Evolutionary conservation across 225 moss, liverwort and hornwort genomes (phyloP), one percentile per base, ranked within the genome.

Genomic region (Sphagnum contortum): DNA sequence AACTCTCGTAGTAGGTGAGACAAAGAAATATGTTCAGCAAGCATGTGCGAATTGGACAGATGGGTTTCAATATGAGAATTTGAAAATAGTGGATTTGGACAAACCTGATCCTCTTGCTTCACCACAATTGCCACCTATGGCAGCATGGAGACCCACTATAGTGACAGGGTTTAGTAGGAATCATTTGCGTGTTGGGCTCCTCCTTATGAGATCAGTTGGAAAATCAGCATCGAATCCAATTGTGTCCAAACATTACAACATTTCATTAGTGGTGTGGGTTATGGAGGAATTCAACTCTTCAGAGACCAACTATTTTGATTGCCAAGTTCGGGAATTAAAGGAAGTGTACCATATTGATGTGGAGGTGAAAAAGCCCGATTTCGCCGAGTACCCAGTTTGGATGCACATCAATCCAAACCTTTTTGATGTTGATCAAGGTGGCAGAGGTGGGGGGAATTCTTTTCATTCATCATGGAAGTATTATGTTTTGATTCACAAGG

Each of bases 91-190:
- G 4, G 76, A 85, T 65, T 64, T 85, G 44, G 85, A 85, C 3
- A 29, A 29, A 29, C 62, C 71, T 2, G 74, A 60, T 2, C 75
- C 82, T 68, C 62, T 29, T 60, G 70, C 76, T 0, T 68, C 77
- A 52, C 62, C 69, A 62, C 57, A 71, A 12, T 29, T 29, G 29
- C 29, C 61, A 50, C 12, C 50, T 11, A 71, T 76, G 50, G 29
- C 74, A 2, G 59, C 68, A n/a, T 82, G 85, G 85, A 70, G 74
- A 52, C 85, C 85, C 47, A 85, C 85, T 4, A 50, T 85, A 11
- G 81, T 82, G 50, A 85, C 85, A 10, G 85, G 73, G 5, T 85
- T 85, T 63, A 84, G 84, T 4, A 76, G 76, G 45, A 85, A 85
- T 44, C 85, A 85, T 51, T 74, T 82, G 67, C 76, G 74, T 62